Evolutionary conservation across 495 filamentous ascomycete genomes (phyloP).

Genomic region (Acidiella bohemica): DNA sequence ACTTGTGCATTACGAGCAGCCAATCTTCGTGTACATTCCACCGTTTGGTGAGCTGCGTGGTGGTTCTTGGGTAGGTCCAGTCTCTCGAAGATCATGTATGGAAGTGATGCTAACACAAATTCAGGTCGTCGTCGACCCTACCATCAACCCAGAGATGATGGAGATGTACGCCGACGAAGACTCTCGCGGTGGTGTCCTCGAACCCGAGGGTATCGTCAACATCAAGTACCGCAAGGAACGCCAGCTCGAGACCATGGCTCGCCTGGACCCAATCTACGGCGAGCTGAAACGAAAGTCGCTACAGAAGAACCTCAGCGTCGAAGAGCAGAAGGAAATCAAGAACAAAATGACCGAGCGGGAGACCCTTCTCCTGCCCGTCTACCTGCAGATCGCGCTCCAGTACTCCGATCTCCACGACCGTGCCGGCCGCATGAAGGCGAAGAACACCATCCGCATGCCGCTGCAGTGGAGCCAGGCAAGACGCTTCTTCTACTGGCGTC

Average conservation of each 20-base stretch:
- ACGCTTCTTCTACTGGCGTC: conserved; percentile 99
- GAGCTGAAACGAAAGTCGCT: conserved; percentile 63
- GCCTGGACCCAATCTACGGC: conserved; percentile 72
- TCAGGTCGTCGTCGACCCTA: conserved; percentile 88
- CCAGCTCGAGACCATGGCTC: conserved; percentile 96
- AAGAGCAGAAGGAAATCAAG: conserved; percentile 67
- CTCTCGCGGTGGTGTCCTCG: conserved; percentile 87
- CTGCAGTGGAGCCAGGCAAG: conserved; percentile 80
- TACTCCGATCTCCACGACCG: conserved; percentile 97
- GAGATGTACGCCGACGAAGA: conserved; percentile 99
- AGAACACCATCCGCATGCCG: conserved; percentile 74
- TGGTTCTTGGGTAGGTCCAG: conserved; percentile 70
- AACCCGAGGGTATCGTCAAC: conserved; percentile 93
- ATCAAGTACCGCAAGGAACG: conserved; percentile 98
- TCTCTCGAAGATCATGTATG: neutral
- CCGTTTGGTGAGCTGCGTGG: conserved; percentile 93
- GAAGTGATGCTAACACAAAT: conserved; percentile 23
- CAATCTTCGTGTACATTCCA: conserved; percentile 96
- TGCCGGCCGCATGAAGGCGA: conserved; percentile 93
- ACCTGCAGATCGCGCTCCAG: conserved; percentile 82
- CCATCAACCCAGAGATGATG: conserved; percentile 92
- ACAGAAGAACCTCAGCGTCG: conserved; percentile 53
- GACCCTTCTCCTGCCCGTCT: conserved; percentile 77
- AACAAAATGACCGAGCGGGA: conserved; percentile 76
- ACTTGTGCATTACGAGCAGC: conserved; percentile 95